phyloP scores from a whole-genome alignment of 2,329 filamentous ascomycete species.

The Stagonosporopsis cucurbitacearum region DNA sequence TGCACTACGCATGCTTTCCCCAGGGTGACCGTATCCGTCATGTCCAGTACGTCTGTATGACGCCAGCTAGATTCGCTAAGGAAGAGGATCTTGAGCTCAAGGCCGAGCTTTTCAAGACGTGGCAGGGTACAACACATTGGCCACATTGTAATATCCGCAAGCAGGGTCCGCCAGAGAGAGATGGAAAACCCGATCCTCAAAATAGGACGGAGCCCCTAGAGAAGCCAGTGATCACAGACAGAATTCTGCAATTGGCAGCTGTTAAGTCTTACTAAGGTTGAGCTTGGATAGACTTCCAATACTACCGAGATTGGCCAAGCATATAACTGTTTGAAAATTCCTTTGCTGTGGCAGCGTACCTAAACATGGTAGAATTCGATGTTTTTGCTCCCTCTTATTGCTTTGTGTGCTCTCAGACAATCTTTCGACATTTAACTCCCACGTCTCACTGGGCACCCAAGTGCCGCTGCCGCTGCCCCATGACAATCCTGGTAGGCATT shows the following conservation, averaged over 20 bases:
- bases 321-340: too few species aligned
- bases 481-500: too few species aligned
- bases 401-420: too few species aligned
- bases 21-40: conserved; percentile 25
- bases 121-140: conserved; percentile 33
- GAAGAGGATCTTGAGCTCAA: conserved; percentile 28
- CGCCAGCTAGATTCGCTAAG: conserved; percentile 23
- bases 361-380: too few species aligned
- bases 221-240: conserved; percentile 27
- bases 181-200: conserved; percentile 19
- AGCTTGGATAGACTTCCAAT: not conserved
- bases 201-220: conserved; percentile 28
- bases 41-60: conserved; percentile 34
- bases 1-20: conserved; percentile 49
- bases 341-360: too few species aligned
- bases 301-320: too few species aligned
- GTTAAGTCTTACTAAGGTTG: conserved; percentile 26
- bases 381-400: too few species aligned
- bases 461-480: too few species aligned
- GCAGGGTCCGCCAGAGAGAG: conserved; percentile 15
- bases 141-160: conserved; percentile 31
- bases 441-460: too few species aligned
- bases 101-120: conserved; percentile 24
- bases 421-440: too few species aligned
- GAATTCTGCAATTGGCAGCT: conserved; percentile 22